A percentile compares a stretch with the other conserved stretches of the same genome.
phyloP scores from a whole-genome alignment of 352 stramenopile genomes.

The Phytophthora hybrid region DNA sequence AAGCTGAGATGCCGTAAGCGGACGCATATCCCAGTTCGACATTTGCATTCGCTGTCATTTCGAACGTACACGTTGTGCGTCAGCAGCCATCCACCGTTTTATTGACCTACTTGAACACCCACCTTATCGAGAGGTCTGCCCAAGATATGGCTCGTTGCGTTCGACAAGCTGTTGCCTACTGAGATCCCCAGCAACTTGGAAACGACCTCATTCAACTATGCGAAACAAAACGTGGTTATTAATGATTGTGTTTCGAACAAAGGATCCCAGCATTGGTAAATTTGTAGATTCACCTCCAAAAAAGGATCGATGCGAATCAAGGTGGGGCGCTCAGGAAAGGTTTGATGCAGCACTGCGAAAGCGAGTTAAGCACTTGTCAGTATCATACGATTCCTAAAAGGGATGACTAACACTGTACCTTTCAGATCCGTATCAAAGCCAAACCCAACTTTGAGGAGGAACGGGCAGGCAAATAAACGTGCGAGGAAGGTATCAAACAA shows the following conservation, averaged over 20 bases:
- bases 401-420: conserved; percentile 37
- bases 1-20: conserved; percentile 56
- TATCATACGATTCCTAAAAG: background rate
- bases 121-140: conserved; percentile 77
- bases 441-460: conserved; percentile 69
- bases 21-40: conserved; percentile 72
- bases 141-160: conserved; percentile 50
- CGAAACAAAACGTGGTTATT: background rate
- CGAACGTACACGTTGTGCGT: background rate
- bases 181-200: conserved; percentile 44
- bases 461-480: conserved; percentile 43
- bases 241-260: background rate
- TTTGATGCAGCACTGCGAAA: conserved; percentile 68
- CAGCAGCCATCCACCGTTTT: background rate
- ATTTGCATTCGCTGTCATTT: conserved; percentile 70
- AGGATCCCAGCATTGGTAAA: background rate
- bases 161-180: conserved; percentile 68
- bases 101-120: background rate
- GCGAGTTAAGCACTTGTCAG: too few species aligned
- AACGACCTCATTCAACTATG: conserved; percentile 49
- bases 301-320: conserved; percentile 56
- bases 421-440: conserved; percentile 78
- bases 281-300: conserved; percentile 45
- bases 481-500: conserved; percentile 61
- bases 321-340: conserved; percentile 57